phyloP scores from a whole-genome alignment of 768 basidiomycete genomes.

The Agrocybe praecox region DNA sequence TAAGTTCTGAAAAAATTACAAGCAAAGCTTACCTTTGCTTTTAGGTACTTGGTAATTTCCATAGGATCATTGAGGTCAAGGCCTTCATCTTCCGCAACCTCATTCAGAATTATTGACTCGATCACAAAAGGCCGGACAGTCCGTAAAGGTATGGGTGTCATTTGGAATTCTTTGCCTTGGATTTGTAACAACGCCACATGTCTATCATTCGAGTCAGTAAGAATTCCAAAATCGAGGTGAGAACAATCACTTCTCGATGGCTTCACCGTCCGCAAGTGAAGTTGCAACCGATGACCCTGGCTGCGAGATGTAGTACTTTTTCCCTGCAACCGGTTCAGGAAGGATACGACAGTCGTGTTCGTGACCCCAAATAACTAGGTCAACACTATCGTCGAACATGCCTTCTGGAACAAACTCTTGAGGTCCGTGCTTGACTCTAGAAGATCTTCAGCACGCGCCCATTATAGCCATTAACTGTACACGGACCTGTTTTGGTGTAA shows the following conservation, averaged over 20 bases:
- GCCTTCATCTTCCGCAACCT: constrained; percentile 75
- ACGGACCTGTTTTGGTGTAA: constrained; percentile 94
- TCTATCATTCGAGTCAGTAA: constrained; percentile 39
- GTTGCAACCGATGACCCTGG: constrained; percentile 97
- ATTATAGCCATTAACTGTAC: neutral
- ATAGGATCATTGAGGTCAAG: constrained; percentile 82
- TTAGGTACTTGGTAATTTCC: constrained; percentile 81
- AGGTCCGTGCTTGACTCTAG: constrained; percentile 90
- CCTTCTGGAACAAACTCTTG: constrained; percentile 95
- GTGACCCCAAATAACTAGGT: constrained; percentile 97
- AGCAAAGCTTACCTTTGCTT: constrained; percentile 51
- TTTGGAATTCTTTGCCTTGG: constrained; percentile 83
- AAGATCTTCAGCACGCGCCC: neutral
- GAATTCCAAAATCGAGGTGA: neutral
- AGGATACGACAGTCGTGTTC: constrained; percentile 96
- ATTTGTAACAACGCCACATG: constrained; percentile 91
- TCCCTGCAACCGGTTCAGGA: constrained; percentile 90
- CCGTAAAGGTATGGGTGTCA: constrained; percentile 84
- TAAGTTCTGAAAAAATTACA: neutral
- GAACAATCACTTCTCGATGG: constrained; percentile 77
- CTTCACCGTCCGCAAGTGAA: constrained; percentile 90
- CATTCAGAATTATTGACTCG: constrained; percentile 75
- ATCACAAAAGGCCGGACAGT: constrained; percentile 95
- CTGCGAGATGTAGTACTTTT: constrained; percentile 90
- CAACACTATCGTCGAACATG: constrained; percentile 94